Conservation (phyloP, 768 basidiomycete species). For the Auricularia cornea region DNA sequence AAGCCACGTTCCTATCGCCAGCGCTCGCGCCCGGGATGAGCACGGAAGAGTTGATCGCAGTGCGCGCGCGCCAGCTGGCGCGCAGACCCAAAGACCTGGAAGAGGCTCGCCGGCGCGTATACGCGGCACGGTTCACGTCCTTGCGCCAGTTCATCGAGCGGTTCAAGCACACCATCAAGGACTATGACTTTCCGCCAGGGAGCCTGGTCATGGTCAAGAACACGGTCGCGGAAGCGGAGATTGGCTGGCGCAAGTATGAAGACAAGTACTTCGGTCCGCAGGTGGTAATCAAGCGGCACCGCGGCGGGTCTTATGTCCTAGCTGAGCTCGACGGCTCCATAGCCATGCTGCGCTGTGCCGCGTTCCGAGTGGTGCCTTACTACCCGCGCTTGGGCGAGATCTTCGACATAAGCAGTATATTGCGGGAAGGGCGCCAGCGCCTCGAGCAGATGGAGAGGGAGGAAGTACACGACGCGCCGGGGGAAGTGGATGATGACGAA, state of each 20-base stretch:
- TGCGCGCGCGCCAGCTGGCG: constrained; percentile 18
- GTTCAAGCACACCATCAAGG: neutral
- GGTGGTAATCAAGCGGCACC: constrained; percentile 1
- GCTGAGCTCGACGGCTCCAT: constrained; percentile 1
- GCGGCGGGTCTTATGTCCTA: constrained; percentile 2
- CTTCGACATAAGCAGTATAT: neutral
- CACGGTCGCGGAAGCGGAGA: neutral
- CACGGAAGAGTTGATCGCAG: constrained; percentile 16
- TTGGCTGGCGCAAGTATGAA: neutral
- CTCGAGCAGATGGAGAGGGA: too few relatives aligned
- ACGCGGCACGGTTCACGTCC: neutral
- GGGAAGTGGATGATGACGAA: too few relatives aligned
- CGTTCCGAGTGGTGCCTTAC: neutral
- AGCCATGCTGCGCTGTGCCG: neutral
- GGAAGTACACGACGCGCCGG: too few relatives aligned
- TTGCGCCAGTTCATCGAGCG: neutral
- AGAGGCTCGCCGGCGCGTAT: too few relatives aligned
- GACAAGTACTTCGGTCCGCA: constrained; percentile 1
- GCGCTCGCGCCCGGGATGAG: constrained; percentile 11
- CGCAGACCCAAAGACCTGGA: constrained; percentile 10
- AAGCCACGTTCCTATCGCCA: constrained; percentile 24
- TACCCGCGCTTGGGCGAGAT: neutral
- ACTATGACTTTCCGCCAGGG: neutral
- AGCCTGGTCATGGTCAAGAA: neutral
- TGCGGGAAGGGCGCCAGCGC: too few relatives aligned